phyloP scores from a whole-genome alignment of 2,329 filamentous ascomycete genomes.

The Talaromyces marneffei region DNA sequence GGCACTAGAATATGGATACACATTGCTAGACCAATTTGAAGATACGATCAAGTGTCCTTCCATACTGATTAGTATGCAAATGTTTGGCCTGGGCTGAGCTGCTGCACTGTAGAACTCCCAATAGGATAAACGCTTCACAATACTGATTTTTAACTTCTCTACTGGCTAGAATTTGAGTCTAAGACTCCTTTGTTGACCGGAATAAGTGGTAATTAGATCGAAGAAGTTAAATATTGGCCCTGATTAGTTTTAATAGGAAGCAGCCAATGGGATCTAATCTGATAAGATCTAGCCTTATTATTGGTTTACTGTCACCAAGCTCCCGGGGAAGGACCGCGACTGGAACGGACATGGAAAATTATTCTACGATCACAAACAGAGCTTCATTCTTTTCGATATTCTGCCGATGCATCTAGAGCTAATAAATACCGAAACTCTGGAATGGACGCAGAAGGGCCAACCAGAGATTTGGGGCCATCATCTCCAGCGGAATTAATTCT shows the following conservation, averaged over 20 bases:
- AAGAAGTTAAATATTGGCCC: background rate
- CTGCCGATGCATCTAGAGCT: background rate
- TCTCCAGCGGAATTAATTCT: constrained; percentile 32
- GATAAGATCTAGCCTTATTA: background rate
- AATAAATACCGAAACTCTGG: constrained; percentile 17
- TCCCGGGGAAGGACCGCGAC: background rate
- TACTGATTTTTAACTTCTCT: background rate
- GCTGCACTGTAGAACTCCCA: background rate
- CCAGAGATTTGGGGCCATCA: constrained; percentile 24
- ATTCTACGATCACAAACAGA: background rate
- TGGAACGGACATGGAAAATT: background rate
- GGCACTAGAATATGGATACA: background rate
- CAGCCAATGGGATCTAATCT: constrained; percentile 7
- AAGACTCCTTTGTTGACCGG: background rate
- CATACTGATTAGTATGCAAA: background rate
- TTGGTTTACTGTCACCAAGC: background rate
- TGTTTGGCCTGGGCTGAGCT: background rate
- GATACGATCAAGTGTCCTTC: background rate
- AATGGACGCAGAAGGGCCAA: constrained; percentile 35
- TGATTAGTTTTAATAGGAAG: background rate
- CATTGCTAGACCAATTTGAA: background rate
- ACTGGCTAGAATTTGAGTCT: background rate
- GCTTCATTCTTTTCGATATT: background rate
- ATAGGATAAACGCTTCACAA: background rate
- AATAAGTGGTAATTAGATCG: background rate